phyloP scores from a whole-genome alignment of 1,139 yeast genomes.

The Meyerozyma sp. region DNA sequence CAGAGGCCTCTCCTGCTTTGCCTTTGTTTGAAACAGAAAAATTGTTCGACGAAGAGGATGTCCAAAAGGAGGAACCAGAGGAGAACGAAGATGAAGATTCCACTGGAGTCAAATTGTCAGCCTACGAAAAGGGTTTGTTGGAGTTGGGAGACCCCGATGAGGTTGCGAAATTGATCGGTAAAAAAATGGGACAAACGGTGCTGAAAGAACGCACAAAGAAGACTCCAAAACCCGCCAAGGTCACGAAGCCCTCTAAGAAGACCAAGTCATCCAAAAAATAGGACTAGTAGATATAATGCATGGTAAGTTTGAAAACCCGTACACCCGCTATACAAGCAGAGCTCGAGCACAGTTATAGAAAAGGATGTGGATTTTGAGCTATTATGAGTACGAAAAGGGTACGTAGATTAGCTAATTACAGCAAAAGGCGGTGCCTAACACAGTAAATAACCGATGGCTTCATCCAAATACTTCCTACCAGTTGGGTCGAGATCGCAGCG shows the following conservation, averaged over 20 bases:
- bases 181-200: conserved; percentile 18
- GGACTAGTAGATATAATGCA: not conserved
- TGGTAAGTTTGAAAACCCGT: not conserved
- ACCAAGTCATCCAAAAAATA: not conserved
- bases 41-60: conserved; percentile 36
- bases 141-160: conserved; percentile 78
- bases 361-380: conserved; percentile 11
- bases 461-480: conserved; percentile 16
- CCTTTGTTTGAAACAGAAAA: conserved; percentile 72
- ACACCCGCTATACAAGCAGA: not conserved
- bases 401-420: not conserved
- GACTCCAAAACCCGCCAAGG: conserved; percentile 11
- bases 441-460: conserved; percentile 8
- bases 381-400: conserved; percentile 1
- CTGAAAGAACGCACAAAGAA: conserved; percentile 9
- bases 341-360: not conserved
- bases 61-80: conserved; percentile 16
- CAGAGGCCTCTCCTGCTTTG: conserved; percentile 70
- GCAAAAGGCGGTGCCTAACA: not conserved
- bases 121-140: conserved; percentile 71
- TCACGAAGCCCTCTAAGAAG: conserved; percentile 3
- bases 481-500: conserved; percentile 24
- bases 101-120: conserved; percentile 40
- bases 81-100: conserved; percentile 8
- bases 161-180: conserved; percentile 42